Conservation (phyloP, 805 yeast genomes). For the Blastobotrys robertii region DNA sequence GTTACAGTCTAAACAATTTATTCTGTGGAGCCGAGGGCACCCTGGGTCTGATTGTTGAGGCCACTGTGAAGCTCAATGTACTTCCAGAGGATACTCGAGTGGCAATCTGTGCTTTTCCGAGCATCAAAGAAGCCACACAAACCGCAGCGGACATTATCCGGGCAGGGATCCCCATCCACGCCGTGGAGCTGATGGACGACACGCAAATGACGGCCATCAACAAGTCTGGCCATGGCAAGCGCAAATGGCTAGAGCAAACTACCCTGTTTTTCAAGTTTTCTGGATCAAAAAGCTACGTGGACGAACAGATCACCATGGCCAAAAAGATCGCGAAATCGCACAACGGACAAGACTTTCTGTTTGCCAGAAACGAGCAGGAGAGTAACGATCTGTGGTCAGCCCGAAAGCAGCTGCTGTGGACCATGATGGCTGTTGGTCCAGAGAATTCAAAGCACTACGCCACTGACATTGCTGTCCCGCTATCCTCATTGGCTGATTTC, state of each 20-base stretch:
- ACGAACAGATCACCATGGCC: constrained; percentile 40
- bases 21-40: constrained; percentile 77
- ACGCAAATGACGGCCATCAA: constrained; percentile 62
- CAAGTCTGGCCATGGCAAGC: constrained; percentile 41
- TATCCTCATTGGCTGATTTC: constrained; percentile 54
- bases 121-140: constrained; percentile 59
- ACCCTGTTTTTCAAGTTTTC: constrained; percentile 58
- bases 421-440: constrained; percentile 59
- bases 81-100: constrained; percentile 58
- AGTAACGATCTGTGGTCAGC: constrained; percentile 66
- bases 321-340: constrained; percentile 42
- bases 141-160: constrained; percentile 55
- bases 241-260: constrained; percentile 49
- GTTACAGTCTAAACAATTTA: constrained; percentile 67
- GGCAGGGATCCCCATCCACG: constrained; percentile 58
- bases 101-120: constrained; percentile 57
- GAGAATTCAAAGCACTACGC: constrained; percentile 49
- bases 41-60: constrained; percentile 67
- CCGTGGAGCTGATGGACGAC: constrained; percentile 66
- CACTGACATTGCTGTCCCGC: constrained; percentile 78
- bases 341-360: constrained; percentile 47
- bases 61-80: constrained; percentile 59
- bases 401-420: constrained; percentile 60
- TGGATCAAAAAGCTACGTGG: constrained; percentile 34
- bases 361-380: constrained; percentile 52